phyloP scores from a whole-genome alignment of 371 early-diverging fungal species.

The Apophysomyces ossiformis region DNA sequence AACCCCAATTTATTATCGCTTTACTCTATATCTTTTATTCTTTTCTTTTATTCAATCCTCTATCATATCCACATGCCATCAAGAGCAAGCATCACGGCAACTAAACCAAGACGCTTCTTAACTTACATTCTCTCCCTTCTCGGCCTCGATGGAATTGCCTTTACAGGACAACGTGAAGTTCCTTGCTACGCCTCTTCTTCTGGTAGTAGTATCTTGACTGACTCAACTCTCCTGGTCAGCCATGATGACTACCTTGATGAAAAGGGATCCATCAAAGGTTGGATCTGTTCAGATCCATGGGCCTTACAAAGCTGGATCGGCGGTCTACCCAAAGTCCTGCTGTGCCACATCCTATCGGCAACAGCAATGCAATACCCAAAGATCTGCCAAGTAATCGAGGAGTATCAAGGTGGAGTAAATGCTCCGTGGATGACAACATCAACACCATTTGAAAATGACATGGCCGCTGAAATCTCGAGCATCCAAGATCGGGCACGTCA shows the following conservation, averaged over 20 bases:
- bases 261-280: constrained; percentile 11
- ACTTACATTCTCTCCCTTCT: constrained; percentile 22
- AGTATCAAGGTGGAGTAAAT: constrained; percentile 9
- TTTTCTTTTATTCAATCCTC: no score
- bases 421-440: constrained; percentile 9
- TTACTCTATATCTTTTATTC: constrained; percentile 5
- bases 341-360: constrained; percentile 36
- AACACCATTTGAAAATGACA: constrained; percentile 6
- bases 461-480: constrained; percentile 14
- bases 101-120: constrained; percentile 19
- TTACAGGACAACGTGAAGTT: constrained; percentile 12
- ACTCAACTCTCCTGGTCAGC: constrained; percentile 30
- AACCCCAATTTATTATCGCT: background rate
- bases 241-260: constrained; percentile 15
- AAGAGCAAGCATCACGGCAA: constrained; percentile 14
- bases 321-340: constrained; percentile 33
- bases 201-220: constrained; percentile 16
- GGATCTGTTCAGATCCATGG: constrained; percentile 25
- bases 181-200: constrained; percentile 4
- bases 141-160: constrained; percentile 24
- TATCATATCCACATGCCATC: background rate
- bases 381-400: constrained; percentile 26
- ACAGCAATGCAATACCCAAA: constrained; percentile 26
- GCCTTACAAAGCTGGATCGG: constrained; percentile 29
- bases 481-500: constrained; percentile 25